Base-by-base conservation (phyloP, 2,329 filamentous ascomycete genomes). In the Kalaharituber pfeilii region DNA sequence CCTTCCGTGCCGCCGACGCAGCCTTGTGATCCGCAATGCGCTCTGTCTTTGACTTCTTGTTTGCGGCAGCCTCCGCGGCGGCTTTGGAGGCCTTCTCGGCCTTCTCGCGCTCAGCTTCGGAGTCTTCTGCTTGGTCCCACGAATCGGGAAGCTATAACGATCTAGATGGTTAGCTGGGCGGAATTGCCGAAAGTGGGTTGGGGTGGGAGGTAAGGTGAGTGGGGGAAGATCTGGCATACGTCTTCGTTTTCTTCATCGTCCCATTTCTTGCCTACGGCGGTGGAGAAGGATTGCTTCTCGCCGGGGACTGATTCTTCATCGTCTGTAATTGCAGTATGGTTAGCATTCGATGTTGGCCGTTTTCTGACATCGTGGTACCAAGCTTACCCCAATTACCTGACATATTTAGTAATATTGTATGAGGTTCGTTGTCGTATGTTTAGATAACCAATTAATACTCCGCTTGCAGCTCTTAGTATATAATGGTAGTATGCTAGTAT, bases 121-220 rank as follows among this genome's bases (percentile, higher is more conserved):
- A 94, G 72, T 98, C 91, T 66, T 96, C 91, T 63, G 85, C 88
- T 56, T 86, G 89, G 66, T 96, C 88, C 91, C 91, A 98, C 29
- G 86, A 89, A 57, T 98, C 91, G 66, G 95, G 78, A 55, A 96
- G 86, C 82, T 94, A 60, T 20, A 22, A 22, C 13, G 22, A 15
- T 18, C 15, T 20, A 15, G 13, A 13, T 13, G 18, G 44, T 49
- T 49, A 49, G 15, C 44, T 20, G 5, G 15, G 44, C 24, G 18
- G 5, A 5, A 2, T 15, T 20, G 44, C 13, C 6, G 18, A 13
- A 13, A 22, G 13, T 49, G 44, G 24, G 5, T 49, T 5, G 44
- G 11, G 5, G 33, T 39, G 33, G 29, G 33, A 39, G n/a, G n/a
- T n/a, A n/a, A n/a, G n/a, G n/a, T n/a, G 9, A 36, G 30, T 36